A percentile compares a stretch with the other conserved stretches of the same genome.
Conservation (phyloP, 2,329 filamentous ascomycete genomes). For the Aureobasidium sp. region DNA sequence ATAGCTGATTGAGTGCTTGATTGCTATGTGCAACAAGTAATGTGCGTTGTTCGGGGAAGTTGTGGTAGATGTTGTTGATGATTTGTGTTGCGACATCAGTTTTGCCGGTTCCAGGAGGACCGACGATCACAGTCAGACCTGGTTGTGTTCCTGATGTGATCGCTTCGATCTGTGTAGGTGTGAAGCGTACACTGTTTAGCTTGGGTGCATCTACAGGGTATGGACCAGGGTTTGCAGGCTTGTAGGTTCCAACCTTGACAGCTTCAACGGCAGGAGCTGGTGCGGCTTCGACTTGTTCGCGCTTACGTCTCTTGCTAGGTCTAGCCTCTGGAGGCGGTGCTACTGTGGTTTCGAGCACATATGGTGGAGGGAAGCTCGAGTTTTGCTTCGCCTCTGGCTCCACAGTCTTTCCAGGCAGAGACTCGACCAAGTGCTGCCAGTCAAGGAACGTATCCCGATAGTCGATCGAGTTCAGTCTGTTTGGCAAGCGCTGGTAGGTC, state of each 20-base stretch:
- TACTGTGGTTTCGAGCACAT: constrained; percentile 60
- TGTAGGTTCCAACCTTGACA: constrained; percentile 81
- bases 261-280: constrained; percentile 52
- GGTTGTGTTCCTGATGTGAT: constrained; percentile 92
- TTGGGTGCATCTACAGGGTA: constrained; percentile 80
- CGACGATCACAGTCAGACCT: constrained; percentile 86
- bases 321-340: constrained; percentile 39
- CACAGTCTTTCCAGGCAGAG: constrained; percentile 77
- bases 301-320: constrained; percentile 77
- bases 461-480: constrained; percentile 70
- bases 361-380: constrained; percentile 76
- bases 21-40: constrained; percentile 94
- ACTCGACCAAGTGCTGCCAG: constrained; percentile 89
- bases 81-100: constrained; percentile 99
- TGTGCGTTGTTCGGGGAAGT: constrained; percentile 88
- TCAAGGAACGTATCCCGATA: constrained; percentile 92
- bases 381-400: constrained; percentile 66
- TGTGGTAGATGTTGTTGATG: constrained; percentile 98
- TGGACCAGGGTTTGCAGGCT: constrained; percentile 77
- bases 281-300: constrained; percentile 61
- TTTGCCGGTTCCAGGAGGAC: constrained; percentile 93
- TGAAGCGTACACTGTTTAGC: constrained; percentile 78
- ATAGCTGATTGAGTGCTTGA: constrained; percentile 93
- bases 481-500: constrained; percentile 73
- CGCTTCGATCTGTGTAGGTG: constrained; percentile 81